These are phyloP conservation scores for Auriscalpium orientale DNA, from an alignment of 768 basidiomycete genomes.

Conservation along the genomic window DNA sequence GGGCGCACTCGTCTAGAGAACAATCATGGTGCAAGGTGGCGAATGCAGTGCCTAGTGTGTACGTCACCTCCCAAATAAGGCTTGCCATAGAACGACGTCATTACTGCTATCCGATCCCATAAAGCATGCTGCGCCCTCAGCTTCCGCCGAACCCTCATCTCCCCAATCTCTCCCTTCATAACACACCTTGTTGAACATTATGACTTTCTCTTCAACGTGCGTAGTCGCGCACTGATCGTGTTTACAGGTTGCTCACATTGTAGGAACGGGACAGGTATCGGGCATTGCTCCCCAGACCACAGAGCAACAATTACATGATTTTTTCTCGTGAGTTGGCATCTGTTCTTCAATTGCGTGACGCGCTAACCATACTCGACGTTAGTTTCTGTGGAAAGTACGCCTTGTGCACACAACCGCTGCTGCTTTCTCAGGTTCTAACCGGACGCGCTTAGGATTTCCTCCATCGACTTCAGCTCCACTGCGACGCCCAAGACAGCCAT, in stretches of 20 bases:
- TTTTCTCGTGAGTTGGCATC: constrained; percentile 57
- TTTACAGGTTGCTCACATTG: neutral
- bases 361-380: neutral
- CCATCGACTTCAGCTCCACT: constrained; percentile 49
- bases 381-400: constrained; percentile 85
- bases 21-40: too few species aligned
- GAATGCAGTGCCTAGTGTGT: neutral
- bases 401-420: constrained; percentile 7
- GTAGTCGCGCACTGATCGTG: neutral
- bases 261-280: constrained; percentile 45
- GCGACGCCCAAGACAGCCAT: constrained; percentile 44
- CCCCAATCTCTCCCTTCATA: neutral
- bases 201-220: constrained; percentile 10
- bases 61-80: neutral
- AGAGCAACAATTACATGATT: constrained; percentile 63
- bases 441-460: constrained; percentile 42
- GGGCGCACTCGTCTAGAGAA: too few species aligned
- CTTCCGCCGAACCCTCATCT: neutral
- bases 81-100: neutral
- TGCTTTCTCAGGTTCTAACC: neutral
- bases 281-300: constrained; percentile 61
- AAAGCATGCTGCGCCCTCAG: neutral
- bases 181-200: neutral
- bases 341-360: neutral
- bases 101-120: neutral